phyloP scores from a whole-genome alignment of 257 asterid genomes.

The Fraxinus excelsior region DNA sequence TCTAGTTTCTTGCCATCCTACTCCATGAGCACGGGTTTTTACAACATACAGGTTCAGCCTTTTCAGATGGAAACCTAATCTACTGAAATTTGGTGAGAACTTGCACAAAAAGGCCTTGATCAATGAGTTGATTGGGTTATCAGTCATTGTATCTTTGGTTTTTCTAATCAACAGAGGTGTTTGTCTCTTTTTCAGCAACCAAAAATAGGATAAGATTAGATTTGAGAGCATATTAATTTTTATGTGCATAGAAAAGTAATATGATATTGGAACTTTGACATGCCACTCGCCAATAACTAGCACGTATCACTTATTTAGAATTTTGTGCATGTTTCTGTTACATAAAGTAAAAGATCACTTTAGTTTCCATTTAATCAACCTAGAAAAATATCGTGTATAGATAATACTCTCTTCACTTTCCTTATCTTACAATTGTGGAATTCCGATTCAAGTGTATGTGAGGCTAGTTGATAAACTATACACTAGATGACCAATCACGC shows the following conservation, averaged over 20 bases:
- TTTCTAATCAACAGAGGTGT: not conserved
- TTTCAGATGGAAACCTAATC: not conserved
- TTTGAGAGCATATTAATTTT: not conserved
- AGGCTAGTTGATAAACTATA: slow-evolving; percentile 1
- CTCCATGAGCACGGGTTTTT: not conserved
- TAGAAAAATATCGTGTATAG: not conserved
- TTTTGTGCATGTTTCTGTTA: not conserved
- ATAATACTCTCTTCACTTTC: not conserved
- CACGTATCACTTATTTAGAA: not conserved
- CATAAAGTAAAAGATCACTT: not conserved
- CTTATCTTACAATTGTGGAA: not conserved
- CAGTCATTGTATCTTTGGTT: not conserved
- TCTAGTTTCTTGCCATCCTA: slow-evolving; percentile 1
- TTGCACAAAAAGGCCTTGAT: not conserved
- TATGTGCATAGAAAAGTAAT: not conserved
- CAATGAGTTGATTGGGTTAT: not conserved
- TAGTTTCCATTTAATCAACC: not conserved
- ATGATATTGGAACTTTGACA: not conserved
- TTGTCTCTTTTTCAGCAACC: not conserved
- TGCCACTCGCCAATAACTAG: not conserved
- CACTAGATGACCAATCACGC: not conserved
- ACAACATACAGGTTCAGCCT: not conserved
- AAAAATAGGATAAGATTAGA: not conserved
- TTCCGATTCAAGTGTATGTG: not conserved
- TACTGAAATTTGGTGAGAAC: not conserved